These are phyloP conservation scores for Solanum commersonii DNA, from an alignment of 257 asterid species.

Conservation along the genomic window DNA sequence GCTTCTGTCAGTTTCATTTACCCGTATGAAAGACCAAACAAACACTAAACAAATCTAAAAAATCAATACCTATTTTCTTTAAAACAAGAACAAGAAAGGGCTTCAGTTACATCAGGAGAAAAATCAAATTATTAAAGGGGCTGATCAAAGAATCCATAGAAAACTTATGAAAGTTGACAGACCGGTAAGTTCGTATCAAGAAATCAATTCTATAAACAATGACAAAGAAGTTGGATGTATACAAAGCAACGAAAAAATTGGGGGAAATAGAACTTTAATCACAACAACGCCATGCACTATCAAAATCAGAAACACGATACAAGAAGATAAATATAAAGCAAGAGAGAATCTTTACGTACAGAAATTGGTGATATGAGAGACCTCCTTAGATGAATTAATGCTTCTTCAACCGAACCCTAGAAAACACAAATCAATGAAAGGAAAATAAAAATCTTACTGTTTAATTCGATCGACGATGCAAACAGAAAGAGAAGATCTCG, in stretches of 20 bases:
- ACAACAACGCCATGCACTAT: not conserved
- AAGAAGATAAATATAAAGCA: not conserved
- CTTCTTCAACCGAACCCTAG: not conserved
- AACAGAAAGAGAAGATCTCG: not conserved
- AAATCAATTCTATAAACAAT: not conserved
- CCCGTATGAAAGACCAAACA: not conserved
- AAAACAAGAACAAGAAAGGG: not conserved
- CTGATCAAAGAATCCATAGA: not conserved
- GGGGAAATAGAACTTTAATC: not conserved
- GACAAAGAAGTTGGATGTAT: not conserved
- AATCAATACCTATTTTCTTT: not conserved
- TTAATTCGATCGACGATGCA: not conserved
- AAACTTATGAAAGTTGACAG: not conserved
- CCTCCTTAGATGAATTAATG: not conserved
- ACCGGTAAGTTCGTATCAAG: not conserved
- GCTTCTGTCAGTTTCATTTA: no score
- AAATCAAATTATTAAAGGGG: not conserved
- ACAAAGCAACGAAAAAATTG: not conserved
- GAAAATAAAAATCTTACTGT: not conserved
- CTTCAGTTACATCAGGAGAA: not conserved
- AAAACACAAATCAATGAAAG: not conserved
- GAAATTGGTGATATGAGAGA: not conserved
- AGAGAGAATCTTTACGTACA: not conserved
- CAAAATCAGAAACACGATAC: not conserved
- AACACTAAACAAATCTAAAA: not conserved